Conservation (phyloP, 192 early-diverging fungal species). For the Jimgerdemannia lactiflua region DNA sequence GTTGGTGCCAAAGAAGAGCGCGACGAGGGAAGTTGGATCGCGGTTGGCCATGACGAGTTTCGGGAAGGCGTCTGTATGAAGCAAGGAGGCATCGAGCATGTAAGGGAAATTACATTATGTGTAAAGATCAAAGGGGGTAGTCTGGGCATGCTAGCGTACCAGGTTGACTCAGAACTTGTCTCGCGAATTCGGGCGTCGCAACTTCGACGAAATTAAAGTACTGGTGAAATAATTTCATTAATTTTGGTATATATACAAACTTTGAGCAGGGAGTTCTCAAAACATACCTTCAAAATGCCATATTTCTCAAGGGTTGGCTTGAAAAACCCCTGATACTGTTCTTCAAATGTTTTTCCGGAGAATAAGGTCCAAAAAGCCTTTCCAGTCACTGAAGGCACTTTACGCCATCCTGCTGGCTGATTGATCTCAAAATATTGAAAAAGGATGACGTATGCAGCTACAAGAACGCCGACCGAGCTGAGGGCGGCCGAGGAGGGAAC, state of each 20-base stretch:
- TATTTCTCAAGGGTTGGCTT: neutral
- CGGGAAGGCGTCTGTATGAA: neutral
- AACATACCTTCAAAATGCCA: neutral
- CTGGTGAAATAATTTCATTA: neutral
- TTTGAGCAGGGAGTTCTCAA: neutral
- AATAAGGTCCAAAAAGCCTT: neutral
- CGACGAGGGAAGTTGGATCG: neutral
- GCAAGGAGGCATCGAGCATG: neutral
- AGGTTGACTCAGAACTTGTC: neutral
- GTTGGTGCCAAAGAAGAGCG: neutral
- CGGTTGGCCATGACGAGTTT: neutral
- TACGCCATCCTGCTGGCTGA: neutral
- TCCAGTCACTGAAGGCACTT: neutral
- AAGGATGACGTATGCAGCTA: neutral
- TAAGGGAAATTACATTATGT: neutral
- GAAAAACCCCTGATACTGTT: neutral
- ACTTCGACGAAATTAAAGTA: neutral
- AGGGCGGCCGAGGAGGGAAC: neutral
- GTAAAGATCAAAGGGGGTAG: neutral
- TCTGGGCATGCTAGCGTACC: neutral
- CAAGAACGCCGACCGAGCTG: neutral
- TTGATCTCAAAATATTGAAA: neutral
- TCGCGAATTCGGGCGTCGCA: slow-evolving; percentile 10
- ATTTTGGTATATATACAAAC: neutral
- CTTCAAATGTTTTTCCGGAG: neutral